Evolutionary conservation across 2,329 filamentous ascomycete genomes (phyloP), one percentile per base, ranked within the genome.

Genomic region (Epicoccum nigrum): DNA sequence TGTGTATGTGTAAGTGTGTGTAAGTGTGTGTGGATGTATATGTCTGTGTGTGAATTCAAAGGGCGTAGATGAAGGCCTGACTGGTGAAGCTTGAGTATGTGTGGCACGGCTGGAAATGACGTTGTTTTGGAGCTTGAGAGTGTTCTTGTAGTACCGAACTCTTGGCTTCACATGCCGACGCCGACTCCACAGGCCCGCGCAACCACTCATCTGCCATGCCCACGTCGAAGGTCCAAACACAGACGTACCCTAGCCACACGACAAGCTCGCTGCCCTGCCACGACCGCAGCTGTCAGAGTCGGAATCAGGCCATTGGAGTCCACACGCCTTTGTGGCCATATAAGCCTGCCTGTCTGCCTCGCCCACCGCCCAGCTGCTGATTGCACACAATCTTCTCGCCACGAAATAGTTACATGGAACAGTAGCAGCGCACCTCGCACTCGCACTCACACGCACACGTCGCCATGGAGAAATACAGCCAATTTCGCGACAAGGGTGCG

Each of bases 381-480:
- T 30, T 25, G 35, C 32, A 28, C 30, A 8, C 19, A 20, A 16
- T 25, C 32, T 33, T 37, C 34, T n/a, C n/a, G n/a, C n/a, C n/a
- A n/a, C 13, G n/a, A 23, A 45, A 35, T 40, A 45, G 45, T 28
- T 25, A 65, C n/a, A n/a, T 65, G 62, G 56, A 60, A 55, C 50
- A 50, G 54, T 63, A 57, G 56, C 58, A 56, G 45, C 25, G 53
- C 55, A 44, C 46, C 23, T 25, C 9, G 23, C 23, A 9, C 23
- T 6, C 23, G 9, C 23, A 25, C 23, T 25, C 9, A 9, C 23
- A 9, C 23, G 23, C 23, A 25, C 23, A 25, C 50, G 7, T 9
- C 33, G 27, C 43, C 41, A 97, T 97, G 92, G 92, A 97, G 80
- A 96, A 95, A 74, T 97, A 90, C 74, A 93, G 90, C 50, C 91